Base-by-base conservation (phyloP, 306 rosid species). In the Carpinus fangiana region DNA sequence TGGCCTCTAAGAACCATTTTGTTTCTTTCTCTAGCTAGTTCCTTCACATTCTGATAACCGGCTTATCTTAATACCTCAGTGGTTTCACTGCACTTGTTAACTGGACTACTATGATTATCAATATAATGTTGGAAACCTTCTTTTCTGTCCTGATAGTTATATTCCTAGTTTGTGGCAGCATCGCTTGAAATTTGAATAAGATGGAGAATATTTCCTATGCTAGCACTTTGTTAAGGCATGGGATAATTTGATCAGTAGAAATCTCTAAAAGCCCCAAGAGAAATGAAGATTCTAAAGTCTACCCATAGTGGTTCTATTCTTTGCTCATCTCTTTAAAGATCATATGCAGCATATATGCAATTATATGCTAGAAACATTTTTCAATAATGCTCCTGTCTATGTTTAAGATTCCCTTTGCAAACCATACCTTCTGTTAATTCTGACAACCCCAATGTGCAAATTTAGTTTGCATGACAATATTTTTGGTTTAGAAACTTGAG, bases 1-100 rank as follows among this genome's bases (percentile, higher is more conserved):
- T 51, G 70, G 61, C 47, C 66, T 73, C 28, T 26, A 55, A 55
- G 53, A 12, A 64, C n/a, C 69, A 31, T 65, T 65, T 66, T 50
- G 46, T 72, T 75, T 68, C 48, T 70, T 46, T 36, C 57, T 6
- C 45, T 64, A 64, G 17, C 45, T 36, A 17, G 43, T 64, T 34
- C 31, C 47, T 64, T 64, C 46, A 64, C 7, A 34, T 34, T 13
- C 70, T 64, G 47, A 13, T 64, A 31, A 41, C 45, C 6, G 45
- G 45, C 45, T 41, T 41, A 41, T 41, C 41, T 34, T 4, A 59
- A 59, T 11, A 59, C 43, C 45, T 31, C 4, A 14, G 17, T 16
- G 70, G 20, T 34, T 34, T 36, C 16, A 38, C 21, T 64, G 65
- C 14, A 17, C 70, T 14, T 28, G 18, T 34, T 64, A 64, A 14